Base-by-base conservation (phyloP, 2,329 filamentous ascomycete genomes). In the Neopestalotiopsis clavispora region DNA sequence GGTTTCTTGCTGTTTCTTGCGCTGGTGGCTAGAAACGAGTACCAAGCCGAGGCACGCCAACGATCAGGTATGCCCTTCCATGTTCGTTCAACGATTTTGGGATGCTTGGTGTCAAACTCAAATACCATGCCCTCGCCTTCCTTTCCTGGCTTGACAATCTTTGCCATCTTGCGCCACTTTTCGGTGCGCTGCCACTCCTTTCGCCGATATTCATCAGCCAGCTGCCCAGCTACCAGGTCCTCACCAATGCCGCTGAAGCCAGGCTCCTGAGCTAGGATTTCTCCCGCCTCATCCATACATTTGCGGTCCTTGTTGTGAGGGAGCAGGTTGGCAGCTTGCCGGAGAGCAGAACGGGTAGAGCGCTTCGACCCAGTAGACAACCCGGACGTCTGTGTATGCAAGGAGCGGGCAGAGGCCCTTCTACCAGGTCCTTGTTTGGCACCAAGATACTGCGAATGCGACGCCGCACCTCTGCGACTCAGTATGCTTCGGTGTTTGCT, bases 11-110 rank as follows among this genome's bases (percentile, higher is more conserved):
- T 85, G 70, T 86, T 88, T 76, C 88, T 90, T 42, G 94, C 94
- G 72, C 93, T 95, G 9, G 92, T 84, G 6, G 90, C 87, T 34
- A 99, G 87, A 78, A 99, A 99, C 4, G 94, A 94, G 82, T 95
- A 95, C 96, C 96, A 99, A 2, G 95, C 96, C 1, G 94, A 92
- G 40, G 92, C 89, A 65, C 96, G 92, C 96, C 96, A 99, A 71
- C 94, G 90, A 80, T 99, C 96, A 0, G 96, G 96, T 71, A 99
- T 97, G 38, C 96, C 96, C 79, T 99, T 99, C 96, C 96, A 99
- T 1, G 94, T 97, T 68, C 96, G 89, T 73, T 95, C 92, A 69
- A 97, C 91, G 58, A 99, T 84, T 79, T 98, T 95, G n/a, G 92
- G 86, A 78, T 92, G 93, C 72, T 87, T 90, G 49, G 89, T 87